A percentile compares a stretch with the other conserved stretches of the same genome.
Conservation (phyloP, 1,284 basidiomycete genomes). For the Bjerkandera adusta region DNA sequence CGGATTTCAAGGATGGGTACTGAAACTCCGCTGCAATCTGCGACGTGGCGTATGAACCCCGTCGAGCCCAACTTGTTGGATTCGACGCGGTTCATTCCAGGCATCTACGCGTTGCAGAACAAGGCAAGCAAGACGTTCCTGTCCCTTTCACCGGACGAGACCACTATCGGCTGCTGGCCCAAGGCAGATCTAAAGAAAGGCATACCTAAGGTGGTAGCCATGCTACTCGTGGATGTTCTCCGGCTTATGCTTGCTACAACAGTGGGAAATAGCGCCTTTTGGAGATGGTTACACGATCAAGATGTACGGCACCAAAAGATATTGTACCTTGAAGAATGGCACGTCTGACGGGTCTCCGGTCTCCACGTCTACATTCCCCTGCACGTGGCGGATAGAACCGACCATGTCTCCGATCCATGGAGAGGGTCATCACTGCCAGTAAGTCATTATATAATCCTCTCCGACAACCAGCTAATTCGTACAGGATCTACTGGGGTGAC, state of each 20-base stretch:
- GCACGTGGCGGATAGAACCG: slow-evolving; percentile 1
- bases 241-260: no score
- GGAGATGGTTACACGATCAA: slow-evolving; percentile 10
- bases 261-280: slow-evolving; percentile 8
- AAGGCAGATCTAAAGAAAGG: background rate
- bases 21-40: background rate
- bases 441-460: background rate
- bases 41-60: background rate
- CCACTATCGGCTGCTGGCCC: slow-evolving; percentile 1
- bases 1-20: background rate
- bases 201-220: background rate
- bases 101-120: slow-evolving; percentile 8
- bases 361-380: slow-evolving; percentile 1
- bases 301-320: slow-evolving; percentile 3
- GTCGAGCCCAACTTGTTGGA: background rate
- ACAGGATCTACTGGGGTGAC: slow-evolving; percentile 10
- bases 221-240: no score
- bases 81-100: background rate
- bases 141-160: background rate
- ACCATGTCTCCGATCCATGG: background rate
- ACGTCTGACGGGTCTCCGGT: background rate
- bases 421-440: slow-evolving; percentile 1
- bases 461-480: background rate
- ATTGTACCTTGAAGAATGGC: slow-evolving; percentile 4
- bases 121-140: slow-evolving; percentile 3